Evolutionary conservation across 2,329 filamentous ascomycete species (phyloP).

Genomic region (Thelonectria olida): DNA sequence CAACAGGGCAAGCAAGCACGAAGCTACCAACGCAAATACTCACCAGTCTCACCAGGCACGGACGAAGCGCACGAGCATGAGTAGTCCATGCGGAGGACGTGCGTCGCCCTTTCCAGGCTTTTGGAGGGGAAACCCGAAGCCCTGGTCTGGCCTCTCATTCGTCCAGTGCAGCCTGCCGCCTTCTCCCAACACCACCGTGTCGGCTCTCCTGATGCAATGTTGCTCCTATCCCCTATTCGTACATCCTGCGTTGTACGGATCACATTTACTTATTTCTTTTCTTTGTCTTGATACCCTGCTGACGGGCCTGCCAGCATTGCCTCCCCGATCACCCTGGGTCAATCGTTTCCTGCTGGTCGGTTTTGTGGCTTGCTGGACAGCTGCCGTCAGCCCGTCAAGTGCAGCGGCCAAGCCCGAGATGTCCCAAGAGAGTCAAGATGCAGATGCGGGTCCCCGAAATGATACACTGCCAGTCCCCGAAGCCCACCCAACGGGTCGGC

Average conservation of each 20-base stretch:
- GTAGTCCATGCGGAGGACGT: no score
- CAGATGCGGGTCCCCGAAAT: constrained; percentile 32
- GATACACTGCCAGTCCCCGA: constrained; percentile 19
- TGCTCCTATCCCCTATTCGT: background rate
- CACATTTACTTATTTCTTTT: constrained; percentile 22
- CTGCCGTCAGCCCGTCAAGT: constrained; percentile 26
- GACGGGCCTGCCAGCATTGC: constrained; percentile 15
- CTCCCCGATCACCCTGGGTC: constrained; percentile 21
- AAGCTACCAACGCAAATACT: background rate
- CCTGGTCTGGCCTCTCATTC: constrained; percentile 8
- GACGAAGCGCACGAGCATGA: no score
- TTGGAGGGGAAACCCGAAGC: constrained; percentile 7
- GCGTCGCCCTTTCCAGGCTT: background rate
- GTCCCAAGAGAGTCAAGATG: constrained; percentile 33
- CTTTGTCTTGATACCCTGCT: constrained; percentile 15
- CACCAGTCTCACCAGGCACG: no score
- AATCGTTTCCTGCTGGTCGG: constrained; percentile 29
- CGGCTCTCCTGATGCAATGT: background rate
- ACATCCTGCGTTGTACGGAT: background rate
- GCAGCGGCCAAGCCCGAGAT: constrained; percentile 40
- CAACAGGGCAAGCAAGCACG: background rate
- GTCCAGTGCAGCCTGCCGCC: background rate
- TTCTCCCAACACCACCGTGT: background rate
- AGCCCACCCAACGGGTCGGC: constrained; percentile 22
- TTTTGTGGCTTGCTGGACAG: constrained; percentile 38